Evolutionary conservation across 495 filamentous ascomycete genomes (phyloP).

Genomic region (Neurospora africana): DNA sequence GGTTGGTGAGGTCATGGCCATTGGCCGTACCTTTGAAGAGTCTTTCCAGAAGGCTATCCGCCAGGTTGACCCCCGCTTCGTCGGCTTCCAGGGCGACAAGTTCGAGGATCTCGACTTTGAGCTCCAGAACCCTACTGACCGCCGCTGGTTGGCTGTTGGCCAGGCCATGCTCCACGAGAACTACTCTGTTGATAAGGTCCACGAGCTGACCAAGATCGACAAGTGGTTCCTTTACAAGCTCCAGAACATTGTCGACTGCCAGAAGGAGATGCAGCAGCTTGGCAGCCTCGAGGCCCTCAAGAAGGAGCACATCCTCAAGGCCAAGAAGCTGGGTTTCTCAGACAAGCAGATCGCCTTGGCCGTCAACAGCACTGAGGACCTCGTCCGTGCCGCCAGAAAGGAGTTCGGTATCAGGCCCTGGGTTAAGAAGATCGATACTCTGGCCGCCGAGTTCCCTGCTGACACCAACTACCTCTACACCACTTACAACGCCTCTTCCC

Average conservation of each 20-base stretch:
- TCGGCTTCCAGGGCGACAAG: conserved; percentile 90
- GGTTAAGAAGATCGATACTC: conserved; percentile 96
- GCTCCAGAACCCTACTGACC: conserved; percentile 84
- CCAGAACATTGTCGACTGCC: conserved; percentile 86
- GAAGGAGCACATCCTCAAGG: conserved; percentile 74
- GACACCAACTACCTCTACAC: conserved; percentile 97
- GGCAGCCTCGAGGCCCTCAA: conserved; percentile 79
- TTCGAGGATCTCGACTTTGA: conserved; percentile 89
- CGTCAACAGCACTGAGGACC: conserved; percentile 78
- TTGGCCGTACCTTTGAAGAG: conserved; percentile 95
- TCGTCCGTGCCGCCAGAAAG: conserved; percentile 75
- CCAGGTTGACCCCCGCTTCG: conserved; percentile 83
- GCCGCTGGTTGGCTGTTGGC: conserved; percentile 92
- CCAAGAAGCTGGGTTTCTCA: conserved; percentile 96
- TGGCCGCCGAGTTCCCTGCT: conserved; percentile 96
- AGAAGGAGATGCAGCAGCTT: conserved; percentile 74
- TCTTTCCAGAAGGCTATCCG: conserved; percentile 98
- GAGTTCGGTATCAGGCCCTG: conserved; percentile 78
- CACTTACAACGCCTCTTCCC: conserved; percentile 92
- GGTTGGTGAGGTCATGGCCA: conserved; percentile 98
- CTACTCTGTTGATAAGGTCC: conserved; percentile 81
- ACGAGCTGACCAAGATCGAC: conserved; percentile 92
- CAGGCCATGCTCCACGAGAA: conserved; percentile 96
- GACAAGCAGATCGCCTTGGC: conserved; percentile 86
- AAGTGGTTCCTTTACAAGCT: conserved; percentile 98